Conservation (phyloP, 768 basidiomycete species). For the Saitozyma sp. region DNA sequence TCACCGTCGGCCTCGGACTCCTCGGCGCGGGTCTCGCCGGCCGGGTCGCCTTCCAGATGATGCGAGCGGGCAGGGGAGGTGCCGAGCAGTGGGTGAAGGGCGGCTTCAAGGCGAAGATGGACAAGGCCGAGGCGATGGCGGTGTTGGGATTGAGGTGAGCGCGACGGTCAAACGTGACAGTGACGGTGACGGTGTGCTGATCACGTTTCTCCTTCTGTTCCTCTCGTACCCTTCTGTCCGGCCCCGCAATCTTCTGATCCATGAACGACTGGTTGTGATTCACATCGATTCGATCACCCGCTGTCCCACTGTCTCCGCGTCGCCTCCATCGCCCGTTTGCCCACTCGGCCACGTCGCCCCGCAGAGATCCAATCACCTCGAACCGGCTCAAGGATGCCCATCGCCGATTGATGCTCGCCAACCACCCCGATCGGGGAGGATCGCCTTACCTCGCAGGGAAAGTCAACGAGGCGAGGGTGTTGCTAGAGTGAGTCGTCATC, state of each 20-base stretch:
- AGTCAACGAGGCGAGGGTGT: slow-evolving; percentile 96
- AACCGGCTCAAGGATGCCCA: slow-evolving; percentile 88
- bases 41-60: slow-evolving; percentile 38
- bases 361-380: slow-evolving; percentile 79
- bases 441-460: slow-evolving; percentile 98
- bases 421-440: slow-evolving; percentile 97
- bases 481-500: slow-evolving; percentile 61
- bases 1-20: slow-evolving; percentile 44
- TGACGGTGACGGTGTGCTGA: neutral
- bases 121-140: slow-evolving; percentile 84
- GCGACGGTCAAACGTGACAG: neutral
- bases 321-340: neutral
- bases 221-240: neutral
- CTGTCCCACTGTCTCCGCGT: no score
- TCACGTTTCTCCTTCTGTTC: neutral
- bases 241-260: neutral
- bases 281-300: no score
- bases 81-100: slow-evolving; percentile 87
- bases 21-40: slow-evolving; percentile 50
- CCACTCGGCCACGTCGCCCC: neutral
- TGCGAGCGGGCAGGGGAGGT: slow-evolving; percentile 49
- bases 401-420: slow-evolving; percentile 93
- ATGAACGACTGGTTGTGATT: neutral
- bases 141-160: slow-evolving; percentile 90
- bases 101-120: slow-evolving; percentile 95